These are phyloP conservation scores for Aaosphaeria arxii DNA, from an alignment of 2,329 filamentous ascomycete genomes.

Conservation along the genomic window DNA sequence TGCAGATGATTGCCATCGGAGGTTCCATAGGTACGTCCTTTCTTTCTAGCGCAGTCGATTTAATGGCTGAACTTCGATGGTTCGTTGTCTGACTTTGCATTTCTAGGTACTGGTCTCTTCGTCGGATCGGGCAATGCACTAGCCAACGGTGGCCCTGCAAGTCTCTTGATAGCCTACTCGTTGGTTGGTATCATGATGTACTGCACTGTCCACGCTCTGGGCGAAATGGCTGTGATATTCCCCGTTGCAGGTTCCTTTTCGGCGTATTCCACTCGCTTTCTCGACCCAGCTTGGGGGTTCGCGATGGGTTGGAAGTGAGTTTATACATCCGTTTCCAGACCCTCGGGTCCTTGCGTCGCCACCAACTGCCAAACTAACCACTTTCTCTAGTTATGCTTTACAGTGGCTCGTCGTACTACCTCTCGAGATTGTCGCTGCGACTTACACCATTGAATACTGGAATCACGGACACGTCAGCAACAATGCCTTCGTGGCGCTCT, in stretches of 20 bases:
- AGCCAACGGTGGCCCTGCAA: slow-evolving; percentile 36
- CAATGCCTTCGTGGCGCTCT: slow-evolving; percentile 74
- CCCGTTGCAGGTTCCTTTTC: slow-evolving; percentile 91
- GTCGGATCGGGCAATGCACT: slow-evolving; percentile 63
- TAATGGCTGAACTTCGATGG: no score
- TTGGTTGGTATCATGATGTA: slow-evolving; percentile 86
- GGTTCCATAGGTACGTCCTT: slow-evolving; percentile 64
- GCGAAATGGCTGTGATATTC: slow-evolving; percentile 86
- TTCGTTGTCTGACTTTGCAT: not conserved
- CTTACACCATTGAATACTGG: slow-evolving; percentile 83
- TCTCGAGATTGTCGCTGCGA: slow-evolving; percentile 82
- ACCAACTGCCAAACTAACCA: slow-evolving; percentile 10
- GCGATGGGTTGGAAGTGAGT: slow-evolving; percentile 83
- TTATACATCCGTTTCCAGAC: slow-evolving; percentile 9
- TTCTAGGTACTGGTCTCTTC: slow-evolving; percentile 63
- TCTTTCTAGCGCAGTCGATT: not conserved
- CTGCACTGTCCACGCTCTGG: slow-evolving; percentile 86
- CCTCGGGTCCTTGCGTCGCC: slow-evolving; percentile 4
- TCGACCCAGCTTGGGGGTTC: slow-evolving; percentile 93
- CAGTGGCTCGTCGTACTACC: slow-evolving; percentile 85
- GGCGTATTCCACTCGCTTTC: slow-evolving; percentile 84
- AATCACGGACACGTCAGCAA: slow-evolving; percentile 49
- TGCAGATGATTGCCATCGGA: slow-evolving; percentile 98
- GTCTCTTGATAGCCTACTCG: slow-evolving; percentile 35
- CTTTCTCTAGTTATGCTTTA: slow-evolving; percentile 60